Percentiles rank a stretch among this genome's conserved stretches.
Conservation (phyloP, 2,329 filamentous ascomycete genomes). For the Pseudocercospora musae region DNA sequence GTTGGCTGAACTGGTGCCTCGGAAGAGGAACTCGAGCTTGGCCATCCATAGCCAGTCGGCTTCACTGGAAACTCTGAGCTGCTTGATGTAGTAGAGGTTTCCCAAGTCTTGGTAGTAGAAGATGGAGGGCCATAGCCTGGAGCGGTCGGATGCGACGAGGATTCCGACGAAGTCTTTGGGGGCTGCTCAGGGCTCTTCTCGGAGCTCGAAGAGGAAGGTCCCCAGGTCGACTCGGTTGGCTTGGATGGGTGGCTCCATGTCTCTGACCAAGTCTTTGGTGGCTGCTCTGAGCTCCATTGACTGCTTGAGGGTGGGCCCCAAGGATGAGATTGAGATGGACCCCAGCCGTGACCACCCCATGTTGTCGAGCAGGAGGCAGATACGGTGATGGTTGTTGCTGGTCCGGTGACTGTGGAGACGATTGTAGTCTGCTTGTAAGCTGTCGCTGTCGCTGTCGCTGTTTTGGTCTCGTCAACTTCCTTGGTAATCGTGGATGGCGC, state of each 20-base stretch:
- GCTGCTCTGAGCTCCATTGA: neutral
- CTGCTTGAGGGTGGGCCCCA: neutral
- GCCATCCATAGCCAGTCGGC: neutral
- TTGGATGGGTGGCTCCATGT: neutral
- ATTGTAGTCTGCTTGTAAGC: conserved; percentile 6
- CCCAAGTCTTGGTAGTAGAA: neutral
- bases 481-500: neutral
- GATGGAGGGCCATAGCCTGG: neutral
- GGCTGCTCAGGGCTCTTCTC: neutral
- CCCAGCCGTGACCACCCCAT: neutral
- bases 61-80: neutral
- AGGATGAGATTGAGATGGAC: neutral
- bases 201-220: neutral
- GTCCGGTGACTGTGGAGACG: neutral
- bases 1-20: neutral
- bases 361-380: neutral
- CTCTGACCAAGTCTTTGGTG: neutral
- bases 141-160: neutral
- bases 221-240: neutral
- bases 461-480: neutral
- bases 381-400: neutral
- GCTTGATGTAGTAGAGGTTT: neutral
- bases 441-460: neutral
- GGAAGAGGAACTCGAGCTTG: neutral
- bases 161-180: neutral